Conservation (phyloP, 176 grass and related monocot genomes). For the Triticum turgidum region DNA sequence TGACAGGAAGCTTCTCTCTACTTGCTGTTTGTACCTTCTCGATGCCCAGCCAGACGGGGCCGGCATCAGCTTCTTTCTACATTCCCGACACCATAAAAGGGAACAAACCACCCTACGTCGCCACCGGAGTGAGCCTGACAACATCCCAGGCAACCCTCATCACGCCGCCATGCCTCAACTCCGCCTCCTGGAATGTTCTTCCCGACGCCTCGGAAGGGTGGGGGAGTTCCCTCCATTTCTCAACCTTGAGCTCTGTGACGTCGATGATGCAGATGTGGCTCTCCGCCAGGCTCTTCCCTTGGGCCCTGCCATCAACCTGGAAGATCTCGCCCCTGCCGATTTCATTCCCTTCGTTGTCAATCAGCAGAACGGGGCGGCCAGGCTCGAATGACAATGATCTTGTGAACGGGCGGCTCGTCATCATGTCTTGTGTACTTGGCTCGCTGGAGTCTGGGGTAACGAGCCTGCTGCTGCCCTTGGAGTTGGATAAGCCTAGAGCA, state of each 20-base stretch:
- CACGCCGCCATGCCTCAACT: conserved; percentile 49
- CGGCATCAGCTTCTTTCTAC: not conserved
- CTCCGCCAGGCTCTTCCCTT: conserved; percentile 47
- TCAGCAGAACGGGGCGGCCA: conserved; percentile 48
- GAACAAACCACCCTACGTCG: not conserved
- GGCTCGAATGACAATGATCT: conserved; percentile 49
- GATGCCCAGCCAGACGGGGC: not conserved
- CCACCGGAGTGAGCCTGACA: conserved; percentile 37
- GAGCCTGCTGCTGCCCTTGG: conserved; percentile 25
- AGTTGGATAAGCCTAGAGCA: conserved; percentile 45
- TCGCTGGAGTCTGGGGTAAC: conserved; percentile 38
- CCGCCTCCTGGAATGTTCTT: conserved; percentile 70
- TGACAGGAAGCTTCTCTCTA: not conserved
- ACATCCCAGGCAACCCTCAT: conserved; percentile 78
- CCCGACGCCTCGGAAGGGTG: conserved; percentile 67
- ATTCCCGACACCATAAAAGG: not conserved
- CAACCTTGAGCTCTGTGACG: conserved; percentile 65
- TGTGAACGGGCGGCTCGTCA: conserved; percentile 34
- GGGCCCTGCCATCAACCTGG: conserved; percentile 49
- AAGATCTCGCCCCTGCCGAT: conserved; percentile 65
- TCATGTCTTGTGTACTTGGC: conserved; percentile 22
- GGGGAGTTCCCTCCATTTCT: conserved; percentile 70
- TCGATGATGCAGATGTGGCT: conserved; percentile 45
- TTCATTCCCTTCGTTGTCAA: conserved; percentile 64
- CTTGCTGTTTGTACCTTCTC: not conserved